Base-by-base conservation (phyloP, 371 early-diverging fungal species). In the Sporodiniella umbellata region DNA sequence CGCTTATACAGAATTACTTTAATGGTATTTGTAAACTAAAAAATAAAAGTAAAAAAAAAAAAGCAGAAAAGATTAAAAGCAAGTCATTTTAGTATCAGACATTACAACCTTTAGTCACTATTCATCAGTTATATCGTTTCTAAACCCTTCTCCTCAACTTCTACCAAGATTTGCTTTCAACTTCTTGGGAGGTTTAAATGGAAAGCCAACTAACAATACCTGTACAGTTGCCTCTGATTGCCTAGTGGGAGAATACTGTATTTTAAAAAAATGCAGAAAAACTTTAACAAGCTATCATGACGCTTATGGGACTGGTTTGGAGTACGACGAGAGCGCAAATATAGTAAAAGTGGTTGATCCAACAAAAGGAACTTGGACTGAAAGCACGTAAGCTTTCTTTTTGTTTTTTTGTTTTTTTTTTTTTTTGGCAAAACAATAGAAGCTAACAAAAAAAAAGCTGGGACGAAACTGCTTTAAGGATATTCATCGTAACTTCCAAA, bases 241-340 rank as follows among this genome's bases (percentile, higher is more conserved):
- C 51, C 22, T 44, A 6, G 6, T 51, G 0, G 70, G 66, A 1
- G 76, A 79, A 53, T 79, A 66, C 21, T 84, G 85, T 43, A 70
- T 79, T 14, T 67, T 71, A 1, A 64, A 75, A 33, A 60, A 63
- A 39, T 89, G 89, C 51, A 60, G 80, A 10, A 28, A 52, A 19
- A 64, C 78, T 4, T 56, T 83, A 33, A 83, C 87, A 1, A 64
- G 75, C 1, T 80, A 79, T 45, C 90, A 92, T 64, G 78, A 80
- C 42, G 85, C 92, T 1, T 89, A 84, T 59, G 89, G 90, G 5
- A 77, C 80, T 7, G 92, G 92, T 3, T 54, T 92, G 23, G 63
- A 74, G 12, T 79, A 74, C 58, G 70, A 85, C 58, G 79, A 84
- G 45, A 53, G 65, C 0, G 52, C 52, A 1, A 75, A 74, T 1